Evolutionary conservation across 2,329 filamentous ascomycete genomes (phyloP), one percentile per base, ranked within the genome.

Genomic region (Rutstroemia sp.): DNA sequence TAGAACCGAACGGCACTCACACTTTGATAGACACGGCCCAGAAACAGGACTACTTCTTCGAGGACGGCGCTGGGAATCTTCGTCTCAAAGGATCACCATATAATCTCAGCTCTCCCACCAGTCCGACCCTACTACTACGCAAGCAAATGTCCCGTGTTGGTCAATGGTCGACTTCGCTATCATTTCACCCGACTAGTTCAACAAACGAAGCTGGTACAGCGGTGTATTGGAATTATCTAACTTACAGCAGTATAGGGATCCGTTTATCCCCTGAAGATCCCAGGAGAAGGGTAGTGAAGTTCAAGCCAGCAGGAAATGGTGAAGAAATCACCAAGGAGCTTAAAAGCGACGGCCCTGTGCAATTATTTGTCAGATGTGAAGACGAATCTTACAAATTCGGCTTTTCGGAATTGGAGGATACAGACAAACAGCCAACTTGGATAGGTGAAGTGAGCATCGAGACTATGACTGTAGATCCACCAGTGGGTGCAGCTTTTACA

Each of bases 141-240:
- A 54, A 54, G 19, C 51, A 54, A 30, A 54, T 34, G 16, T 23
- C 51, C 5, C 51, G 51, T 34, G 4, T 27, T 21, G 51, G 51
- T 6, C 19, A 47, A 12, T 48, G 51, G 51, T 36, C 39, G 19
- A 53, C 51, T 5, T 16, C 27, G 5, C 40, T 53, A 2, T 38
- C 40, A 21, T 53, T 53, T 27, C 16, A 39, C 7, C 44, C 51
- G 10, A 48, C 40, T 10, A 30, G 7, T 4, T 27, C 21, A 9
- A 10, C n/a, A 1, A 30, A 27, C 5, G 47, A 48, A 36, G 44
- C 51, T 17, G 51, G 51, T 14, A 27, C 44, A 1, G 27, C 23
- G 16, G 27, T 54, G 7, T 54, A 54, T 5, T 54, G 44, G 51
- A 54, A 54, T 27, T 16, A 54, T 10, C 14, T 19, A 4, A 54